Base-by-base conservation (phyloP, 345 rosid genomes). In the Alliaria petiolata region DNA sequence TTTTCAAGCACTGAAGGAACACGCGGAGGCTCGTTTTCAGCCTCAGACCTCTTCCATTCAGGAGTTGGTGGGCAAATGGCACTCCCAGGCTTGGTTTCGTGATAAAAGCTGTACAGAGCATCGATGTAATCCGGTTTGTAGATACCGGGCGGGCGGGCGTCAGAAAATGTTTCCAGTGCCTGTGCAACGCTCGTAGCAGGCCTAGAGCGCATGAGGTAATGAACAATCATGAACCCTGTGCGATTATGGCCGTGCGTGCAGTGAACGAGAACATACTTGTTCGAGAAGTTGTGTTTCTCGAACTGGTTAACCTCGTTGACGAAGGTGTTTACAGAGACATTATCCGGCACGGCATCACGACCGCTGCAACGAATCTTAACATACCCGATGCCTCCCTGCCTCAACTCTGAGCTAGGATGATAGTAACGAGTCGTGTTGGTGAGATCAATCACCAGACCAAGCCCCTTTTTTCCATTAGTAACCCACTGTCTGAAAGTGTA, bases 211-310 rank as follows among this genome's bases (percentile, higher is more conserved):
- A 90, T 85, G 59, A 90, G 87, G 76, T 83, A 90, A 76, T 93
- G 96, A 45, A 87, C 82, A 39, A 87, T 84, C 98, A 93, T 93
- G 76, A 81, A 90, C 69, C 97, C 98, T 10, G 98, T 90, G 14
- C 98, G 96, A 61, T 93, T 93, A 77, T 88, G 92, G 9, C 97
- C 97, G 65, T 93, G 97, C 1, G 97, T 93, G 70, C 97, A 90
- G 67, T 93, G 98, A 62, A 90, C 96, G 14, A 93, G 89, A 71
- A 90, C 67, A 75, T 69, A 76, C 80, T 83, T 85, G 74, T 84
- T 85, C 7, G 87, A 36, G 22, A n/a, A 33, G 35, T 33, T 71
- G 74, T 76, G 76, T 88, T 73, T 84, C 91, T 47, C 81, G 52
- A 92, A 90, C 51, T 85, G 89, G 52, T 74, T 56, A 52, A 85